Conservation (phyloP, 768 basidiomycete species). For the Asterophora lycoperdoides region DNA sequence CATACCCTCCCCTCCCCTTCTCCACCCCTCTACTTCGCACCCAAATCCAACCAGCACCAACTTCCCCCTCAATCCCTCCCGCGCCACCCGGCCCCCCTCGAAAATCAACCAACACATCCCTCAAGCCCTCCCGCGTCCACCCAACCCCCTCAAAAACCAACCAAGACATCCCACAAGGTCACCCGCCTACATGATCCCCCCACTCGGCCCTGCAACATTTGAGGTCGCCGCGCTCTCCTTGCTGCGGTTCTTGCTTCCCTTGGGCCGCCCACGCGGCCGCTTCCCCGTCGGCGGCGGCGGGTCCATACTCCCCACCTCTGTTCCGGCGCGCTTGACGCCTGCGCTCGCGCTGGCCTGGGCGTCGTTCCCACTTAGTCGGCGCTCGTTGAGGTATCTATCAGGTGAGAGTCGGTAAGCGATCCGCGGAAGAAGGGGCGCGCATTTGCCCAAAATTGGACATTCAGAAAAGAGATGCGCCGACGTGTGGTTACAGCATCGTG, state of each 20-base stretch:
- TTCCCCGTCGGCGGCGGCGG: constrained; percentile 33
- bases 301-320: constrained; percentile 20
- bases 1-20: too few species aligned
- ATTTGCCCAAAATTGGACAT: background rate
- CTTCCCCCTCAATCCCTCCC: background rate
- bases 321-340: constrained; percentile 26
- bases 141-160: background rate
- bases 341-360: constrained; percentile 16
- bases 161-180: background rate
- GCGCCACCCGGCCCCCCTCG: background rate
- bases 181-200: constrained; percentile 8
- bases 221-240: constrained; percentile 10
- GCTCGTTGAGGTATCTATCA: constrained; percentile 57
- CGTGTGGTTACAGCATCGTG: background rate
- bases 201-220: background rate
- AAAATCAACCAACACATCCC: background rate
- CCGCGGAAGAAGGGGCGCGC: background rate
- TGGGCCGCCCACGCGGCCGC: constrained; percentile 61
- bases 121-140: background rate
- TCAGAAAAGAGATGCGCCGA: background rate
- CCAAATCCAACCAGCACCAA: background rate
- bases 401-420: background rate
- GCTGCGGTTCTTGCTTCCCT: constrained; percentile 60
- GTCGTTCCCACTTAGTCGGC: constrained; percentile 51
- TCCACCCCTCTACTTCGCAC: background rate